Percentiles rank a stretch among this genome's conserved stretches.
Conservation (phyloP, 1,284 basidiomycete species). For the Meira nashicola region DNA sequence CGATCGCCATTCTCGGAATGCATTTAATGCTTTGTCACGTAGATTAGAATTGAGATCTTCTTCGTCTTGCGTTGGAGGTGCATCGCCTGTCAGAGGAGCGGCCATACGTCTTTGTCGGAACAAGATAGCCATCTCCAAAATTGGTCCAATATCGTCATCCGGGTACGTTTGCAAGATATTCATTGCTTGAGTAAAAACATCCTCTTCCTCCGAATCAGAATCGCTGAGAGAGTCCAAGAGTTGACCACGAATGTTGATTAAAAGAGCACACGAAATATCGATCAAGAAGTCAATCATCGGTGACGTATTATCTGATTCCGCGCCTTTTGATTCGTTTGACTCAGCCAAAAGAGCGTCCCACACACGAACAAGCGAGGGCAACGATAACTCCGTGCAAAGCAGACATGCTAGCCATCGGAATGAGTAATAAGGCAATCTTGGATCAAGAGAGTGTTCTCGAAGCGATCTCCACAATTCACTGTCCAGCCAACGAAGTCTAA, state of each 20-base stretch:
- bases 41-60: slow-evolving; percentile 16
- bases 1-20: slow-evolving; percentile 9
- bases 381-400: slow-evolving; percentile 41
- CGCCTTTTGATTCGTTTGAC: slow-evolving; percentile 17
- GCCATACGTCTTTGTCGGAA: slow-evolving; percentile 36
- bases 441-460: slow-evolving; percentile 29
- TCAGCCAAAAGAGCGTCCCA: slow-evolving; percentile 49
- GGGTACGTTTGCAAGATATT: slow-evolving; percentile 40
- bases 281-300: slow-evolving; percentile 48
- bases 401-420: slow-evolving; percentile 49
- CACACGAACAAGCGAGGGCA: slow-evolving; percentile 36
- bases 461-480: slow-evolving; percentile 25
- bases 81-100: slow-evolving; percentile 40
- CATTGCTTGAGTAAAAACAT: slow-evolving; percentile 37
- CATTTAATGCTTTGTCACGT: slow-evolving; percentile 3
- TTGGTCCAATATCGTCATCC: slow-evolving; percentile 36
- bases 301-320: slow-evolving; percentile 11
- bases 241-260: slow-evolving; percentile 27
- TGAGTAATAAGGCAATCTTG: slow-evolving; percentile 47
- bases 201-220: slow-evolving; percentile 12
- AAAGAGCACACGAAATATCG: slow-evolving; percentile 46
- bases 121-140: slow-evolving; percentile 36
- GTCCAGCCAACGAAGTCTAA: slow-evolving; percentile 36
- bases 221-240: slow-evolving; percentile 13
- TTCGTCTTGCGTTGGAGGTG: slow-evolving; percentile 26